Evolutionary conservation across 2,329 filamentous ascomycete genomes (phyloP).

Genomic region (Grosmannia clavigera): DNA sequence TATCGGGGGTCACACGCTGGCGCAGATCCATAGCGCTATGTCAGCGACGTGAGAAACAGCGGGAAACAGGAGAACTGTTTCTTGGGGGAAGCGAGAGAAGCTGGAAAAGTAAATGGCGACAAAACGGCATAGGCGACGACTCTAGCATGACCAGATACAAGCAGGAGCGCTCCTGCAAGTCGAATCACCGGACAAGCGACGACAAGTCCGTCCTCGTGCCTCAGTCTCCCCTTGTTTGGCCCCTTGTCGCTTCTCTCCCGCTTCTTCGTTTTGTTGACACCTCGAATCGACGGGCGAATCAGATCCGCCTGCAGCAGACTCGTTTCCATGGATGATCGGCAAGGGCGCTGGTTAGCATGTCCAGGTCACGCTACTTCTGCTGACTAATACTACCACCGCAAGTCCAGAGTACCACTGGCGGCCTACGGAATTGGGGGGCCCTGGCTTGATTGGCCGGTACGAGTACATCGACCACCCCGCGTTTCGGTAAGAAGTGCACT

Average conservation of each 20-base stretch:
- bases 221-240: neutral
- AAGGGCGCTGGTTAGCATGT: neutral
- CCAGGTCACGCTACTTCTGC: constrained; percentile 1
- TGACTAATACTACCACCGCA: constrained; percentile 3
- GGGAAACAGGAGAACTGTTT: neutral
- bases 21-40: neutral
- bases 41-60: neutral
- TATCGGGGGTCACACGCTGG: neutral
- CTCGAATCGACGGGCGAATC: neutral
- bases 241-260: neutral
- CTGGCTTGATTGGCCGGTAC: neutral
- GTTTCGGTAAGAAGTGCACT: neutral
- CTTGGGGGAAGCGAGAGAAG: neutral
- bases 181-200: neutral
- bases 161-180: neutral
- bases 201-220: too few species aligned
- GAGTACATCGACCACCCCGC: neutral
- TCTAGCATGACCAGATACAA: neutral
- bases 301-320: neutral
- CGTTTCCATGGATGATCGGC: neutral
- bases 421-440: neutral
- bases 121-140: neutral
- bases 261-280: neutral
- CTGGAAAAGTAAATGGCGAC: neutral
- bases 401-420: neutral